Base-by-base conservation (phyloP, 345 rosid species). In the Hibiscus syriacus region DNA sequence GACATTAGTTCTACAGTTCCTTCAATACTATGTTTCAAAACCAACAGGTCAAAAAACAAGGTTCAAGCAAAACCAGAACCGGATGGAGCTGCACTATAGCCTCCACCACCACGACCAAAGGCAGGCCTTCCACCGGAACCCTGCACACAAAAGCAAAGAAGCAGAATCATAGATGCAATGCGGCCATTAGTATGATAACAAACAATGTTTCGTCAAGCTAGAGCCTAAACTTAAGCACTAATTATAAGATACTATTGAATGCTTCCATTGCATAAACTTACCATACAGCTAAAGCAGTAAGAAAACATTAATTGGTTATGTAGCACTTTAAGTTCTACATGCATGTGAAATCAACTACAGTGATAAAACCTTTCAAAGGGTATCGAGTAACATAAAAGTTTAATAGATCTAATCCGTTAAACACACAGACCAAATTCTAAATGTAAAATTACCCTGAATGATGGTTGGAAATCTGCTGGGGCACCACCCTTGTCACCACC, bases 401-500 rank as follows among this genome's bases (percentile, higher is more conserved):
- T 17, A 38, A 61, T 61, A 4, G 5, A 38, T 38, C 11, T 2
- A 20, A 38, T 45, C n/a, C 5, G 3, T 45, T 16, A 12, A 17
- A 41, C 30, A 61, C 17, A 20, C 11, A 58, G 30, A 25, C 30
- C 17, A 38, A 20, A 38, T 38, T 38, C 2, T 19, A 52, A 66
- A 34, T 7, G 23, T 23, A 5, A 34, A 52, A 23, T 79, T 88
- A 92, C 98, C 91, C 92, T 87, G 66, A 81, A 92, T n/a, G 91
- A 80, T 62, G 98, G 98, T 49, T 86, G 76, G 79, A 82, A 92
- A 72, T 90, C 95, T 39, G 95, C 92, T 26, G 97, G 97, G 34
- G 96, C 95, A 54, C 91, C 95, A 55, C 89, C 88, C 77, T 92
- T 92, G 74, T 88, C 92, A 68, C 71, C 71, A 59, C 92, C 89